phyloP scores from a whole-genome alignment of 2,329 filamentous ascomycete genomes.

The Pseudogymnoascus verrucosus region DNA sequence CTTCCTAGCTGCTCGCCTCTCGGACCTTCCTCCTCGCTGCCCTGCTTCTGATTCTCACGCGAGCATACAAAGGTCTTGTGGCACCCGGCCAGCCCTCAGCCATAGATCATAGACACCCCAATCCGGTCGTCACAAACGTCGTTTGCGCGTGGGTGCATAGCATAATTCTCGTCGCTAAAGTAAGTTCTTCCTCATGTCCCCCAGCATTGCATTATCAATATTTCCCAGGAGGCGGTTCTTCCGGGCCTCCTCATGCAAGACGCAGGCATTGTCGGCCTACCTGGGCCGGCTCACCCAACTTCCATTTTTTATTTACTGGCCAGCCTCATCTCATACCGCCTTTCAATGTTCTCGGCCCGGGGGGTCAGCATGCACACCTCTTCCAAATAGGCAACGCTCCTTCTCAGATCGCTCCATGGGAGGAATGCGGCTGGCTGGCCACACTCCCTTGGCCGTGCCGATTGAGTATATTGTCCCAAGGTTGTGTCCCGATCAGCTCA shows the following conservation, averaged over 20 bases:
- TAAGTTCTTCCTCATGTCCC: not conserved
- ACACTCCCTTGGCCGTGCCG: not conserved
- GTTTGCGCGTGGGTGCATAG: not conserved
- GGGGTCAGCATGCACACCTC: conserved; percentile 1
- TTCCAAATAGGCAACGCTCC: not conserved
- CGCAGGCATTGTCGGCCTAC: not conserved
- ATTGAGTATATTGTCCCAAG: not conserved
- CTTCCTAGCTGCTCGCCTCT: not conserved
- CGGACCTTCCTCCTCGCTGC: not conserved
- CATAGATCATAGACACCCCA: not conserved
- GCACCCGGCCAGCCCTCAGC: not conserved
- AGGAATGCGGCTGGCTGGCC: not conserved
- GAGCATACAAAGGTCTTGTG: conserved; percentile 5
- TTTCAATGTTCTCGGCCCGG: not conserved
- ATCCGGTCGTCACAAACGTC: not conserved
- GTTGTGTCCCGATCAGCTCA: conserved; percentile 3
- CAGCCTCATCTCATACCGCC: not conserved
- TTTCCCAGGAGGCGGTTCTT: not conserved
- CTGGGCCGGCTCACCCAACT: not conserved
- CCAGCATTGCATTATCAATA: not conserved
- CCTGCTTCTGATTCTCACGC: not conserved
- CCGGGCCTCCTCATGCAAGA: not conserved
- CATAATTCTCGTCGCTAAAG: not conserved
- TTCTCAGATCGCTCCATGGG: not conserved
- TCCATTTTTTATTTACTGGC: not conserved